Evolutionary conservation across 202 grass and related monocot genomes (phyloP).

Genomic region (Zizania palustris): DNA sequence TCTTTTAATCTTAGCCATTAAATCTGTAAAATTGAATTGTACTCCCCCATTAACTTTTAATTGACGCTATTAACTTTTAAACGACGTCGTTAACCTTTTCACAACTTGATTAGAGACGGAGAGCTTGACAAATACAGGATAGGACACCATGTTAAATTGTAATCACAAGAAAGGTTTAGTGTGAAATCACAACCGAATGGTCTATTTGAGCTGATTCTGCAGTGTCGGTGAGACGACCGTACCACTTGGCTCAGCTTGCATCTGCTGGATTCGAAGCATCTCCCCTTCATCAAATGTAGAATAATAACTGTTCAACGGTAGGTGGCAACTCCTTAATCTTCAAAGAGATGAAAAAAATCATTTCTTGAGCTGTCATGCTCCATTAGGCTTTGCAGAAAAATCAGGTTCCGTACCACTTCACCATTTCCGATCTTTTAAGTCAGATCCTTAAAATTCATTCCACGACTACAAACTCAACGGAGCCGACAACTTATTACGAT

Average conservation of each 20-base stretch:
- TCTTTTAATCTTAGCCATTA: no score
- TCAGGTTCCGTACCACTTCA: conserved; percentile 3
- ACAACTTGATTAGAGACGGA: no score
- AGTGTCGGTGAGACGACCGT: conserved; percentile 54
- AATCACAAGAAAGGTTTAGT: no score
- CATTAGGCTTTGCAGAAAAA: conserved; percentile 22
- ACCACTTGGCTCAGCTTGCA: conserved; percentile 47
- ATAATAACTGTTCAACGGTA: conserved; percentile 42
- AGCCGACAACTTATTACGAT: background rate
- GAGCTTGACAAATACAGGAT: no score
- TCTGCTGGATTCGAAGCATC: conserved; percentile 56
- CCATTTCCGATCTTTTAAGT: background rate
- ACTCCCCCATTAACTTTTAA: no score
- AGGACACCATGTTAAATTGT: no score
- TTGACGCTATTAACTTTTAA: no score
- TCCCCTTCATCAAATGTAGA: conserved; percentile 30
- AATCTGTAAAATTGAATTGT: no score
- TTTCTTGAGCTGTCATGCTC: conserved; percentile 39
- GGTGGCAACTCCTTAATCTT: conserved; percentile 41
- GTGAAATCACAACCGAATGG: background rate
- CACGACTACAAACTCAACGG: background rate
- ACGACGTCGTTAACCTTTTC: no score
- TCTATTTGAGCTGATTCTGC: conserved; percentile 39
- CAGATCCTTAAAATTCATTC: background rate
- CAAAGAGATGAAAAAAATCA: conserved; percentile 42